Conservation (phyloP, 495 filamentous ascomycete species). For the Parathielavia hyrcaniae region DNA sequence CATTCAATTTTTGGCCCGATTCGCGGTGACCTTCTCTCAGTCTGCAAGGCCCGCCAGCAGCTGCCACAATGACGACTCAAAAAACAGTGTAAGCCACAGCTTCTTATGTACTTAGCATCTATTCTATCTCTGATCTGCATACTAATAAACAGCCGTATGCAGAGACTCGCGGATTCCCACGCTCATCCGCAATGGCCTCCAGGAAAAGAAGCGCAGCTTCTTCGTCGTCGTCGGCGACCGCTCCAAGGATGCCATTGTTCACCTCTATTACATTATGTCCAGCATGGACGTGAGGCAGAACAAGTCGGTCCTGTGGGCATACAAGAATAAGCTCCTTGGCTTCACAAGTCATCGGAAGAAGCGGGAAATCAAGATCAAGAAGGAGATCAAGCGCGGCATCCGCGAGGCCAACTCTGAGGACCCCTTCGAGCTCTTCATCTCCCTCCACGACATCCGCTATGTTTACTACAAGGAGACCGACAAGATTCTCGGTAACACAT, state of each 20-base stretch:
- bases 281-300: constrained; percentile 87
- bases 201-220: constrained; percentile 96
- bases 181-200: constrained; percentile 89
- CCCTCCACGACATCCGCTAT: constrained; percentile 94
- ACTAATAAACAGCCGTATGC: constrained; percentile 10
- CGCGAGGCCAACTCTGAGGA: constrained; percentile 93
- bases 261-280: constrained; percentile 91
- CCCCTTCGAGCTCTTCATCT: constrained; percentile 96
- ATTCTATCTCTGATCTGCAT: background rate
- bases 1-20: constrained; percentile 22
- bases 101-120: background rate
- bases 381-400: constrained; percentile 92
- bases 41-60: constrained; percentile 11
- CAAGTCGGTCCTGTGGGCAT: constrained; percentile 98
- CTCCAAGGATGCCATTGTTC: constrained; percentile 94
- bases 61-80: constrained; percentile 42
- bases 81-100: constrained; percentile 51
- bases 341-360: constrained; percentile 94
- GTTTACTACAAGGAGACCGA: constrained; percentile 99
- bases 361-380: constrained; percentile 95
- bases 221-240: constrained; percentile 94
- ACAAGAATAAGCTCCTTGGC: constrained; percentile 93
- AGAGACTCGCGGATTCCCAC: constrained; percentile 93
- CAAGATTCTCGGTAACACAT: constrained; percentile 97
- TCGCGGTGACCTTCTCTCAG: constrained; percentile 5